These are phyloP conservation scores for Termitomyces sp. DNA, from an alignment of 768 basidiomycete species.

Conservation along the genomic window DNA sequence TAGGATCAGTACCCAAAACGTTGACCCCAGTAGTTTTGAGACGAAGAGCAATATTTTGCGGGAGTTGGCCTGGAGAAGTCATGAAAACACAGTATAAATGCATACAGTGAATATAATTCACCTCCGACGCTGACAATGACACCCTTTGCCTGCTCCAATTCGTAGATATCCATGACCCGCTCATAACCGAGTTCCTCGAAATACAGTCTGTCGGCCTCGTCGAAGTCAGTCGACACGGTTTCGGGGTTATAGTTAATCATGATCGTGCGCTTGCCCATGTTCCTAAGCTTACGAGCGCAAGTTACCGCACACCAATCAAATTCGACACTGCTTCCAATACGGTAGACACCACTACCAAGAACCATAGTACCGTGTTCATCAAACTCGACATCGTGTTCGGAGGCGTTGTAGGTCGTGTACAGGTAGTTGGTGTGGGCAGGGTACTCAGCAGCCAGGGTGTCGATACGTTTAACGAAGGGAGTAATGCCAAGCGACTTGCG, in stretches of 20 bases:
- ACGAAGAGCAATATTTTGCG: conserved; percentile 97
- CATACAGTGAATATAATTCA: conserved; percentile 28
- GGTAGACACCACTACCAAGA: conserved; percentile 95
- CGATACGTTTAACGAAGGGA: conserved; percentile 98
- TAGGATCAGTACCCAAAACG: conserved; percentile 94
- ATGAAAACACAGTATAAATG: neutral
- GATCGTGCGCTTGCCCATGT: conserved; percentile 92
- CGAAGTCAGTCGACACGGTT: conserved; percentile 98
- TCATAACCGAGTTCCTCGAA: conserved; percentile 98
- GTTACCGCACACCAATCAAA: conserved; percentile 99
- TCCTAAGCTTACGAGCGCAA: conserved; percentile 87
- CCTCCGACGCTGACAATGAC: conserved; percentile 97
- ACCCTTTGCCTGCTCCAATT: conserved; percentile 88
- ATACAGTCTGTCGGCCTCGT: conserved; percentile 98
- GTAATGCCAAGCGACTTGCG: conserved; percentile 87
- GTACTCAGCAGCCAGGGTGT: conserved; percentile 97
- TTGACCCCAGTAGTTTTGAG: conserved; percentile 89
- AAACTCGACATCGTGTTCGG: conserved; percentile 92
- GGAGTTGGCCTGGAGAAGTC: conserved; percentile 72
- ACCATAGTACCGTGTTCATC: conserved; percentile 99
- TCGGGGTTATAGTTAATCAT: conserved; percentile 99
- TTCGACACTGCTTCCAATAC: conserved; percentile 97
- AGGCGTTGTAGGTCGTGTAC: conserved; percentile 98
- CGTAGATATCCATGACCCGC: conserved; percentile 99
- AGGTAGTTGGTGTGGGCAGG: conserved; percentile 99